A percentile compares a stretch with the other conserved stretches of the same genome.
These are phyloP conservation scores for Penicillium sp. DNA, from an alignment of 2,329 filamentous ascomycete species.

Conservation along the genomic window DNA sequence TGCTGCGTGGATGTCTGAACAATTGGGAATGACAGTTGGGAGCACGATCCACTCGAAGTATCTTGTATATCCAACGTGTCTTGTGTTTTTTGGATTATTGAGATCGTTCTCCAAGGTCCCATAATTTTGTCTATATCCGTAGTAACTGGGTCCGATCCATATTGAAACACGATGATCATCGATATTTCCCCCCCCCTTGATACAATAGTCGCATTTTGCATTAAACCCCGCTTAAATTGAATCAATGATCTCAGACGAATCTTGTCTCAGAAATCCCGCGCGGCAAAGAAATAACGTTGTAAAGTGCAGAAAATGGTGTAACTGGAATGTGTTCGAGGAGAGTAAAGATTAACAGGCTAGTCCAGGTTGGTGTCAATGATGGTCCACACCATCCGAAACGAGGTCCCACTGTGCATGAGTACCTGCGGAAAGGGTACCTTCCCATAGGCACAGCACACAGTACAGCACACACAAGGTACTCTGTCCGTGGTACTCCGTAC, in stretches of 20 bases:
- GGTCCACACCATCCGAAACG: slow-evolving; percentile 8
- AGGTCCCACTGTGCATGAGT: neutral
- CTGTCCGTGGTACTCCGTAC: neutral
- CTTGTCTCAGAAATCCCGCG: slow-evolving; percentile 21
- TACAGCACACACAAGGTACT: neutral
- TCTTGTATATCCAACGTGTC: slow-evolving; percentile 1
- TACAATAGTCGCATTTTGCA: slow-evolving; percentile 8
- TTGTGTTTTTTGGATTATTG: neutral
- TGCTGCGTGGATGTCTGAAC: slow-evolving; percentile 25
- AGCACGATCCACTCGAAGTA: slow-evolving; percentile 10
- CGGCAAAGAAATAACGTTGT: slow-evolving; percentile 14
- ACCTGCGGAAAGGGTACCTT: slow-evolving; percentile 7
- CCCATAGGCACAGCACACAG: slow-evolving; percentile 1
- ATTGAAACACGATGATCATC: slow-evolving; percentile 8
- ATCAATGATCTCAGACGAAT: slow-evolving; percentile 2
- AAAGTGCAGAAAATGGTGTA: slow-evolving; percentile 2
- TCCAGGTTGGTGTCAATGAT: neutral
- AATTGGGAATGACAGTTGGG: slow-evolving; percentile 7
- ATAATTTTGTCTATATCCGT: neutral
- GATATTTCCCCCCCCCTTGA: slow-evolving; percentile 4
- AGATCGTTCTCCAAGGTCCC: neutral
- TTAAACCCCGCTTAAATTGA: slow-evolving; percentile 8
- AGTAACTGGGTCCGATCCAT: slow-evolving; percentile 3
- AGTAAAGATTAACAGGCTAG: neutral
- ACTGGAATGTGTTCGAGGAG: neutral